Base-by-base conservation (phyloP, 805 yeast genomes). In the Kazachstania kunashirensis region DNA sequence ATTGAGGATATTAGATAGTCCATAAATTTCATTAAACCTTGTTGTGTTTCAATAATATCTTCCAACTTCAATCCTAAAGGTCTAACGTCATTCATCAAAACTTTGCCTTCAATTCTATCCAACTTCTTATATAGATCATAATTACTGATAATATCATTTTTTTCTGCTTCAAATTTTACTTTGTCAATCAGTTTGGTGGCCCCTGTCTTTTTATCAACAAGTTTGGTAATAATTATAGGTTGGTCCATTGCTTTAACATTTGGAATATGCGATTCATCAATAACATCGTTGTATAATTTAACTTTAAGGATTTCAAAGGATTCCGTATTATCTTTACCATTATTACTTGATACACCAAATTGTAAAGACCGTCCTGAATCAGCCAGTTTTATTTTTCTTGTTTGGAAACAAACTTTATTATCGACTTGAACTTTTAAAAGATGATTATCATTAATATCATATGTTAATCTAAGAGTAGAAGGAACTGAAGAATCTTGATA, bases 401-500 rank as follows among this genome's bases (percentile, higher is more conserved):
- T 77, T 55, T 76, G 76, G 57, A 81, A 73, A 50, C 86, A 77
- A 39, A 82, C 64, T 46, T 70, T 74, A 54, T 82, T 82, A 56
- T 82, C 84, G 34, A 79, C 62, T 43, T 82, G 84, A n/a, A 81
- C 67, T 45, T 79, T 77, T 44, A 78, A 65, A 41, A 71, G 56
- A 12, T 65, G 61, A 19, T 55, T 53, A 28, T 61, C 52, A 6
- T 48, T 46, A 8, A 57, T 55, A 18, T 74, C 69, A 48, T 79
- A 79, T 7, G 79, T 73, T 11, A 82, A 45, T 57, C 85, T 72
- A n/a, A 80, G 36, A 1, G 83, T 78, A 17, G 72, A 63, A 9
- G 94, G 94, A 5, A 80, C 83, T 43, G 73, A 73, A 0, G 84
- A 73, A 47, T 75, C 77, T 53, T 80, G 79, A 47, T 72, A 82